These are phyloP conservation scores for Pseudogymnoascus sp. DNA, from an alignment of 2,329 filamentous ascomycete genomes.

Conservation along the genomic window DNA sequence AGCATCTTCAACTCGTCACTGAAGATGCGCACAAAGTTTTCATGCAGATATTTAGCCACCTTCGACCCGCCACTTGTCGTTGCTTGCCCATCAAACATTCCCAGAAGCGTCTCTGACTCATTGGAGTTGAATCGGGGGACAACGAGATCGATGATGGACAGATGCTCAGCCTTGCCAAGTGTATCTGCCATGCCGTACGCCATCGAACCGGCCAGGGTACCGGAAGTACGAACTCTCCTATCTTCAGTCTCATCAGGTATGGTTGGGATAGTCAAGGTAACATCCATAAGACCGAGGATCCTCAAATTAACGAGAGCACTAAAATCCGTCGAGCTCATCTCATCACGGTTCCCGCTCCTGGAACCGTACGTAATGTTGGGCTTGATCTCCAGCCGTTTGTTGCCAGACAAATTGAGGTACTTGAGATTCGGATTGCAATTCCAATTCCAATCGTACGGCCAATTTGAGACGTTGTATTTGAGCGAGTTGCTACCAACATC, in stretches of 20 bases:
- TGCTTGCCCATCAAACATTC: slow-evolving; percentile 94
- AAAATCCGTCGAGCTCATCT: slow-evolving; percentile 64
- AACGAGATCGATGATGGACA: slow-evolving; percentile 92
- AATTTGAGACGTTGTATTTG: slow-evolving; percentile 98
- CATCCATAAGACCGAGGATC: slow-evolving; percentile 92
- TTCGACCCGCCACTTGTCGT: slow-evolving; percentile 84
- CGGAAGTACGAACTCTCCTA: slow-evolving; percentile 88
- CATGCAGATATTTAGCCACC: slow-evolving; percentile 92
- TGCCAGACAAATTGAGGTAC: slow-evolving; percentile 92
- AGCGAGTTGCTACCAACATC: slow-evolving; percentile 92
- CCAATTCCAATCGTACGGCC: slow-evolving; percentile 99
- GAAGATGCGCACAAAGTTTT: slow-evolving; percentile 86
- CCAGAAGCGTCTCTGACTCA: slow-evolving; percentile 81
- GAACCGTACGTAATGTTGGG: slow-evolving; percentile 62
- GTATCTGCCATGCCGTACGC: slow-evolving; percentile 98
- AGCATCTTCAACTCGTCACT: slow-evolving; percentile 70
- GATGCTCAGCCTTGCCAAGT: slow-evolving; percentile 82
- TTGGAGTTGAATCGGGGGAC: slow-evolving; percentile 85
- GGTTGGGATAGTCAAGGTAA: slow-evolving; percentile 85
- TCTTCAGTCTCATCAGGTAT: slow-evolving; percentile 95
- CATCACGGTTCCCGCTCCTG: slow-evolving; percentile 60
- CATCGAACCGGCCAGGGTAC: slow-evolving; percentile 82
- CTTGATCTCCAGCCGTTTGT: slow-evolving; percentile 90
- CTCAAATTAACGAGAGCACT: slow-evolving; percentile 74
- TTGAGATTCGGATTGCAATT: slow-evolving; percentile 93